Evolutionary conservation across 139 green algal genomes (phyloP).

Genomic region (Volvox reticuliferus): DNA sequence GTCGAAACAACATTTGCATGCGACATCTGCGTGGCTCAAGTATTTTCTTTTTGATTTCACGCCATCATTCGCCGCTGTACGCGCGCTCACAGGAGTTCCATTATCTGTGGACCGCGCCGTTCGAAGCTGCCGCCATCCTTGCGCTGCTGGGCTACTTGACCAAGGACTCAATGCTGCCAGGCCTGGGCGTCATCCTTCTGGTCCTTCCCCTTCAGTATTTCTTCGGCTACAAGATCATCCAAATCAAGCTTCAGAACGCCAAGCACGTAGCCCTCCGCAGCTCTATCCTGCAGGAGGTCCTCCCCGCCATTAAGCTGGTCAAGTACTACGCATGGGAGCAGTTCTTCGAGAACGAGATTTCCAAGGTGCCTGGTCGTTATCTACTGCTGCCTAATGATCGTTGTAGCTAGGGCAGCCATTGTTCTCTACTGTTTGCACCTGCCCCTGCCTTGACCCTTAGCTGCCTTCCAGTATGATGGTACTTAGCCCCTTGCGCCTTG

Average conservation of each 20-base stretch:
- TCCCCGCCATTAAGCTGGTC: conserved; percentile 76
- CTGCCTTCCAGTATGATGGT: too few species aligned
- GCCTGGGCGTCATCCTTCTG: conserved; percentile 48
- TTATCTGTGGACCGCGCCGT: conserved; percentile 75
- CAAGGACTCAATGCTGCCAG: conserved; percentile 40
- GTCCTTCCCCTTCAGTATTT: conserved; percentile 67
- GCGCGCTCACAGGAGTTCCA: conserved; percentile 70
- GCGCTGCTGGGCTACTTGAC: conserved; percentile 68
- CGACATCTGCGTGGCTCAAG: too few species aligned
- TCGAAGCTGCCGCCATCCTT: conserved; percentile 74
- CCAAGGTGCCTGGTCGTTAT: neutral
- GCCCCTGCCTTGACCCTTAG: too few species aligned
- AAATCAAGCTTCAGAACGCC: conserved; percentile 69
- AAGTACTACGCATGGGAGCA: conserved; percentile 81
- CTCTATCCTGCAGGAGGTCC: conserved; percentile 72
- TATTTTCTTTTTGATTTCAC: too few species aligned
- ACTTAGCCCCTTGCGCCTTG: too few species aligned
- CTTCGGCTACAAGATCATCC: conserved; percentile 75
- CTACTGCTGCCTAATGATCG: too few species aligned
- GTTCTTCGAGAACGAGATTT: conserved; percentile 68
- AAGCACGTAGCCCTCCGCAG: conserved; percentile 55
- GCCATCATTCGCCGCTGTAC: too few species aligned
- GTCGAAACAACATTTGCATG: too few species aligned
- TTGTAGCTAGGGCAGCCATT: too few species aligned
- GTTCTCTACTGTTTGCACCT: too few species aligned